A percentile compares a stretch with the other conserved stretches of the same genome.
phyloP scores from a whole-genome alignment of 768 basidiomycete genomes.

The Russula virescens region DNA sequence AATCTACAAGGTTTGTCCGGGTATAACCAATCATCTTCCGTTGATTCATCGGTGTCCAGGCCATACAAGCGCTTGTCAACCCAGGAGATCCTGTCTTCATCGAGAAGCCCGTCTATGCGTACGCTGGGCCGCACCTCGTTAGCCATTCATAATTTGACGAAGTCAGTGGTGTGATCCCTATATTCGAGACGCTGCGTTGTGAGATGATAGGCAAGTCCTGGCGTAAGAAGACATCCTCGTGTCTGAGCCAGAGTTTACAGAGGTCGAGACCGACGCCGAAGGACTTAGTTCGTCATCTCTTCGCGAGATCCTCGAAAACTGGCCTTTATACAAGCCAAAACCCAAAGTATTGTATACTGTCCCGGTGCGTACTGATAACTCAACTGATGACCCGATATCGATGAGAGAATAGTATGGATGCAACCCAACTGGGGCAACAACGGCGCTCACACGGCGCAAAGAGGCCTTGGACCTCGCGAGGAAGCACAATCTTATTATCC shows the following conservation, averaged over 20 bases:
- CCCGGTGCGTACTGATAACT: slow-evolving; percentile 37
- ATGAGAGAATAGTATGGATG: slow-evolving; percentile 56
- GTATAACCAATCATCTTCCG: neutral
- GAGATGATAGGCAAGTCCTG: slow-evolving; percentile 49
- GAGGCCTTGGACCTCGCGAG: slow-evolving; percentile 67
- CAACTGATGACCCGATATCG: neutral
- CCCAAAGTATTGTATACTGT: slow-evolving; percentile 82
- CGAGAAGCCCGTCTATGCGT: slow-evolving; percentile 79
- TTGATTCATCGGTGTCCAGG: slow-evolving; percentile 39
- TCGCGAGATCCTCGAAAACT: slow-evolving; percentile 59
- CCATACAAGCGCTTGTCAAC: slow-evolving; percentile 63
- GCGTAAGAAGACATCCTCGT: neutral
- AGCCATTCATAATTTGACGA: slow-evolving; percentile 10
- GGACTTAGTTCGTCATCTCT: slow-evolving; percentile 62
- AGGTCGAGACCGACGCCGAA: slow-evolving; percentile 69
- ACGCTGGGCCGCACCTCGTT: slow-evolving; percentile 26
- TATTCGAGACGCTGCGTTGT: slow-evolving; percentile 51
- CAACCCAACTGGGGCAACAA: slow-evolving; percentile 82
- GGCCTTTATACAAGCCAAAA: slow-evolving; percentile 64
- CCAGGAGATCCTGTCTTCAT: slow-evolving; percentile 77
- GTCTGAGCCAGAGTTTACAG: slow-evolving; percentile 34
- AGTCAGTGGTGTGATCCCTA: slow-evolving; percentile 58
- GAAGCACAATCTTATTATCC: slow-evolving; percentile 71
- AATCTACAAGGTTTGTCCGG: slow-evolving; percentile 64
- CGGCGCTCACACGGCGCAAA: slow-evolving; percentile 59